Percentiles rank a stretch among this genome's conserved stretches.
phyloP scores from a whole-genome alignment of 176 grass and related monocot species.

The Carex cristatella region DNA sequence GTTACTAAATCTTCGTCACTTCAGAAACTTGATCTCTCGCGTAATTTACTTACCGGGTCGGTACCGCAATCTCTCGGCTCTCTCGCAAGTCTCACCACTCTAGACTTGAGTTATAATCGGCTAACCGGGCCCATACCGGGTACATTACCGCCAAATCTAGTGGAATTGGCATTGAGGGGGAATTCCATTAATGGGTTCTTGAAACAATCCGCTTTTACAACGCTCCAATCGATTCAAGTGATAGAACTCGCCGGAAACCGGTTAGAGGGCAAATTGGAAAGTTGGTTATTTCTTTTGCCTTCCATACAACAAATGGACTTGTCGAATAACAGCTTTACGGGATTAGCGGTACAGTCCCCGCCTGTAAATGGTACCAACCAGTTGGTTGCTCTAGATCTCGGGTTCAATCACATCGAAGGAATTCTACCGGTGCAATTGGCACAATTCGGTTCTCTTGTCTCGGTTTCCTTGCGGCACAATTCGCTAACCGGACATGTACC shows the following conservation, averaged over 20 bases:
- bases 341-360: constrained; percentile 5
- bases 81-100: background rate
- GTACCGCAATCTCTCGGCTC: background rate
- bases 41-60: constrained; percentile 5
- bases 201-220: background rate
- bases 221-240: constrained; percentile 7
- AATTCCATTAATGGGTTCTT: background rate
- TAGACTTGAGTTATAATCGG: constrained; percentile 24
- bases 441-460: background rate
- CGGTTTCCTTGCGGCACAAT: constrained; percentile 22
- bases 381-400: constrained; percentile 14
- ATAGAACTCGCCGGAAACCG: constrained; percentile 9
- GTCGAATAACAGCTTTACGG: constrained; percentile 16
- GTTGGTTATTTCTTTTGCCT: constrained; percentile 19
- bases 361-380: background rate
- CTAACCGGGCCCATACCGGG: constrained; percentile 1
- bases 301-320: constrained; percentile 22
- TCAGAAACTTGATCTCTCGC: constrained; percentile 18
- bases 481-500: constrained; percentile 4
- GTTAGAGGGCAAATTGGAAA: constrained; percentile 11
- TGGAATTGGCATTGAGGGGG: constrained; percentile 16
- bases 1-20: background rate
- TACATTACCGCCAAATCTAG: background rate
- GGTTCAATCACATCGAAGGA: constrained; percentile 11
- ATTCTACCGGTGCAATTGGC: constrained; percentile 16